Base-by-base conservation (phyloP, 208 protist species). In the Lotmaria passim region DNA sequence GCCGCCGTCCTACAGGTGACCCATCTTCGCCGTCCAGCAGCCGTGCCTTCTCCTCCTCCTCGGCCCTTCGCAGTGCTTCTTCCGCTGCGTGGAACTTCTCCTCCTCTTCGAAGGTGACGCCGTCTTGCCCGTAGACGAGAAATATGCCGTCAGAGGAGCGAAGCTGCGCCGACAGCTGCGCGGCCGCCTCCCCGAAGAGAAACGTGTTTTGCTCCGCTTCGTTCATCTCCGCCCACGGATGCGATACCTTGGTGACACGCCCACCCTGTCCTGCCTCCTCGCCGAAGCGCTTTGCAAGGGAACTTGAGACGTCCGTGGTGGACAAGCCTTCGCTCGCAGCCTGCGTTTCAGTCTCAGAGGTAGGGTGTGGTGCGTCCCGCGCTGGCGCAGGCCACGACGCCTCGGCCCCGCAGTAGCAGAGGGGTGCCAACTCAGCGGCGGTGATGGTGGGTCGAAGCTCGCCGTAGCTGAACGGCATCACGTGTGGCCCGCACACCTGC, bases 391-490 rank as follows among this genome's bases (percentile, higher is more conserved):
- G 11, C 43, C 71, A 67, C 41, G 75, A 71, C 8, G 73, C 57
- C 1, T 19, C 63, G 0, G 55, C 53, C 11, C 58, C 21, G 30
- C 48, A 63, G 64, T 62, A 68, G 19, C 26, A 50, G 19, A 66
- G 46, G 48, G 78, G 52, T 15, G 66, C 47, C 55, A 93, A 70
- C 44, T 96, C 91, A 24, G 58, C 57, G 12, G 72, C 66, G 5
- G 77, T 79, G 10, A 94, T 47, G 19, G 62, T 70, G 12, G 84
- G 81, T 11, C 41, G 38, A 6, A 76, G 19, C 48, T 94, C 88
- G 23, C 82, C 75, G 56, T 89, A 86, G 66, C 82, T 90, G 59
- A 93, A 96, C 1, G 86, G 91, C 26, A 70, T 78, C 44, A 60
- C 58, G 36, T 96, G 86, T 39, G 91, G 81, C 1, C 66, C 78